Evolutionary conservation across 306 rosid genomes (phyloP).

Genomic region (Sechiopsis laciniata): DNA sequence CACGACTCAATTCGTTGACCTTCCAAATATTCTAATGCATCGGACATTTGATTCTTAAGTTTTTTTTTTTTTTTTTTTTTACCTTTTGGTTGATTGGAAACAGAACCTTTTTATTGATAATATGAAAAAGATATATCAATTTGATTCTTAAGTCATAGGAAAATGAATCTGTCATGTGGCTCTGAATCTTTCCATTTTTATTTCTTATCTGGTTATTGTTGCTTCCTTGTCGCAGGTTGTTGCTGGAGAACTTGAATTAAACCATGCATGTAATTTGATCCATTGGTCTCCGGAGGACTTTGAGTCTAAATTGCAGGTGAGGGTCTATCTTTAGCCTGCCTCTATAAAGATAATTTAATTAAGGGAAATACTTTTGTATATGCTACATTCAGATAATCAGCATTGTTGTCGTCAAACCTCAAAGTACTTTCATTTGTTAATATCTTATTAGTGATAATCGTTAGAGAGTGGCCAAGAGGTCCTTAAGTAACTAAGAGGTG

Average conservation of each 20-base stretch:
- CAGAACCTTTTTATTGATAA: too few relatives aligned
- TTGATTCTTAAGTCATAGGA: background rate
- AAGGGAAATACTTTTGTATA: background rate
- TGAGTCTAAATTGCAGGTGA: constrained; percentile 87
- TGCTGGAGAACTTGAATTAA: constrained; percentile 92
- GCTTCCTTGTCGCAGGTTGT: constrained; percentile 50
- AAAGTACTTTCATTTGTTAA: background rate
- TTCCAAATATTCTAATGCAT: background rate
- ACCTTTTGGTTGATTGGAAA: too few relatives aligned
- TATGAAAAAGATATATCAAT: too few relatives aligned
- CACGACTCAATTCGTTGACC: background rate
- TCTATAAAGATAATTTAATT: background rate
- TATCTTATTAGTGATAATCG: background rate
- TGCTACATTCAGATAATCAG: background rate
- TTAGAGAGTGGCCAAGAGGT: too few relatives aligned
- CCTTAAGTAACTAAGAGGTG: too few relatives aligned
- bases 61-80: too few relatives aligned
- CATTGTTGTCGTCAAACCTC: constrained; percentile 3
- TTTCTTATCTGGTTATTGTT: constrained; percentile 1
- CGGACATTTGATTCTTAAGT: background rate
- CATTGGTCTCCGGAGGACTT: constrained; percentile 94
- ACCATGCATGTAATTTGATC: constrained; percentile 78
- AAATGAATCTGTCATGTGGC: background rate
- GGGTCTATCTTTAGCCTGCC: constrained; percentile 17
- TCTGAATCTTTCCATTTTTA: background rate